phyloP scores from a whole-genome alignment of 768 basidiomycete genomes.

The Brasilioporus rufonigricans region DNA sequence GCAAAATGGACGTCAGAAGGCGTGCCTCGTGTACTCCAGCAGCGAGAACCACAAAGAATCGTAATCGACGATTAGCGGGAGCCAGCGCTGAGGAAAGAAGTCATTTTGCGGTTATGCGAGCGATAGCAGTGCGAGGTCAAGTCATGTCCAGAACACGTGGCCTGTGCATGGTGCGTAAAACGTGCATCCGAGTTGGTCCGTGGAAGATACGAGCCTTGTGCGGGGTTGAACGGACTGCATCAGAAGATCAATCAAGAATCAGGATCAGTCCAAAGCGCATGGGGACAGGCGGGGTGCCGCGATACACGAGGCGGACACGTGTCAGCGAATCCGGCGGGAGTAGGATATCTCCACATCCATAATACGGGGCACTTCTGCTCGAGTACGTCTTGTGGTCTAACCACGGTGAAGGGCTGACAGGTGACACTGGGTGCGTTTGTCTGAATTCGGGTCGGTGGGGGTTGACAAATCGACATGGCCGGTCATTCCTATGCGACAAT shows the following conservation, averaged over 20 bases:
- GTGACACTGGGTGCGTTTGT: neutral
- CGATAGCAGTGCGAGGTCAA: slow-evolving; percentile 4
- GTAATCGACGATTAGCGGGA: slow-evolving; percentile 19
- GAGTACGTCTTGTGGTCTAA: neutral
- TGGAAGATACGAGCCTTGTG: slow-evolving; percentile 13
- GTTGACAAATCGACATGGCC: no score
- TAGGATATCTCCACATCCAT: neutral
- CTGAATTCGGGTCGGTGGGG: neutral
- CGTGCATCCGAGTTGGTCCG: slow-evolving; percentile 10
- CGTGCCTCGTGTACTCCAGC: slow-evolving; percentile 29
- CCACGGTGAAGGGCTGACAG: neutral
- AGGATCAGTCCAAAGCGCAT: slow-evolving; percentile 11
- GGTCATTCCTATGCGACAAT: neutral
- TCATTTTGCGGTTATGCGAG: slow-evolving; percentile 11
- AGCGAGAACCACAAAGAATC: slow-evolving; percentile 13
- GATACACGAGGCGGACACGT: slow-evolving; percentile 19
- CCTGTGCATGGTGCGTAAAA: slow-evolving; percentile 15
- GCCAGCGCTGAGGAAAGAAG: slow-evolving; percentile 11
- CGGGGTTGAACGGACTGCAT: slow-evolving; percentile 9
- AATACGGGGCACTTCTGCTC: neutral
- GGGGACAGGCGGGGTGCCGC: slow-evolving; percentile 16
- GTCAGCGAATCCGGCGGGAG: neutral
- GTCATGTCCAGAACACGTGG: slow-evolving; percentile 28
- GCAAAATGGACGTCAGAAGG: slow-evolving; percentile 6
- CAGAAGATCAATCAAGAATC: slow-evolving; percentile 18